These are phyloP conservation scores for Xylariaceae sp. DNA, from an alignment of 2,329 filamentous ascomycete species.

Conservation along the genomic window DNA sequence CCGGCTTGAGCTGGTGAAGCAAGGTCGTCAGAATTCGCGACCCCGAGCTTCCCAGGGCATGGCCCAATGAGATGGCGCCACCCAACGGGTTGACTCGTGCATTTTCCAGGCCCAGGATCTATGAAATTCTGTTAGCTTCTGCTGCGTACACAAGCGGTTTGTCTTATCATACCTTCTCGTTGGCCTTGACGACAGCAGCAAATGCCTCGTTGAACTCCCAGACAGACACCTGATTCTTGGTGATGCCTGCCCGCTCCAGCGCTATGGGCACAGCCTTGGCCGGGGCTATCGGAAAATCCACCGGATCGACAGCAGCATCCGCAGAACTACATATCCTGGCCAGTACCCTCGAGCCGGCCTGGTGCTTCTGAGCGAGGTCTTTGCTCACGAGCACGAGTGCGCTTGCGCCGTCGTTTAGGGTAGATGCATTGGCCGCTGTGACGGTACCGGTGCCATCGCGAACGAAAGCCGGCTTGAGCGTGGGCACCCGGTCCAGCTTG, in stretches of 20 bases:
- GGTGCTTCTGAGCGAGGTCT: slow-evolving; percentile 73
- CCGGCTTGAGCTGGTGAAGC: slow-evolving; percentile 82
- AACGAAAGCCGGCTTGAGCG: slow-evolving; percentile 85
- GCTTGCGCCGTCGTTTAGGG: slow-evolving; percentile 88
- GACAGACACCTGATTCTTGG: slow-evolving; percentile 80
- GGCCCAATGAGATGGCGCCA: slow-evolving; percentile 85
- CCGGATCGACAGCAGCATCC: slow-evolving; percentile 82
- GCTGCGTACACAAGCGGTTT: too few species aligned
- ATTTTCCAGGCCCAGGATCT: slow-evolving; percentile 73
- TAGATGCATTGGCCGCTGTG: slow-evolving; percentile 90
- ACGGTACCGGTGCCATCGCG: slow-evolving; percentile 80
- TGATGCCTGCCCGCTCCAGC: slow-evolving; percentile 80
- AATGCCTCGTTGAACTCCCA: slow-evolving; percentile 99
- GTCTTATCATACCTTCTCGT: slow-evolving; percentile 59
- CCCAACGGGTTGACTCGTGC: slow-evolving; percentile 82
- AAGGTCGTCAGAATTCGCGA: slow-evolving; percentile 85
- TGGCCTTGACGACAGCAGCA: slow-evolving; percentile 88
- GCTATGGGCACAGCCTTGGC: slow-evolving; percentile 88
- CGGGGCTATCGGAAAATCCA: slow-evolving; percentile 92
- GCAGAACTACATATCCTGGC: slow-evolving; percentile 79
- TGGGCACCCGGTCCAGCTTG: slow-evolving; percentile 78
- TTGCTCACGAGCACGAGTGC: slow-evolving; percentile 80
- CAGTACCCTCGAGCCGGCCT: slow-evolving; percentile 69
- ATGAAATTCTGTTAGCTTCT: too few species aligned
- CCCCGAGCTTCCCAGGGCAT: slow-evolving; percentile 88